These are phyloP conservation scores for Apiospora sp. DNA, from an alignment of 2,329 filamentous ascomycete genomes.

Conservation along the genomic window DNA sequence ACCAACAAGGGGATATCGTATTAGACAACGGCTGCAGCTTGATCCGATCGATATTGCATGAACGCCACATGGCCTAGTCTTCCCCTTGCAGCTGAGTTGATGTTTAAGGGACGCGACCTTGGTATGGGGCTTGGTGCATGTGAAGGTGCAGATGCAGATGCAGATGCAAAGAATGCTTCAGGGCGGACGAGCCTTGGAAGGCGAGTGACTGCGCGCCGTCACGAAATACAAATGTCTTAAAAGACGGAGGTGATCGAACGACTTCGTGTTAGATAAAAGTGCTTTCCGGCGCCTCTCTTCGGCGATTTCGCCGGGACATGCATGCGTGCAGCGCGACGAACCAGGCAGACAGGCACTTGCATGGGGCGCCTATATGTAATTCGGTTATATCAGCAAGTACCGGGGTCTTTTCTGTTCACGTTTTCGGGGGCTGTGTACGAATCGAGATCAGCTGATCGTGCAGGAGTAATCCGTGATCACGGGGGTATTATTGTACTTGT, in stretches of 20 bases:
- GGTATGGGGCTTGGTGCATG: too few relatives aligned
- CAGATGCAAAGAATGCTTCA: not conserved
- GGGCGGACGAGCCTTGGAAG: not conserved
- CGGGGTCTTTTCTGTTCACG: not conserved
- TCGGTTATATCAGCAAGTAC: not conserved
- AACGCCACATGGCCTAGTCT: too few relatives aligned
- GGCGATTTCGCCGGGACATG: not conserved
- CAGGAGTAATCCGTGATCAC: not conserved
- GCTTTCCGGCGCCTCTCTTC: not conserved
- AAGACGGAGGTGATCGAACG: not conserved
- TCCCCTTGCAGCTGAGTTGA: not conserved
- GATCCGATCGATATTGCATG: too few relatives aligned
- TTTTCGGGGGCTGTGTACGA: not conserved
- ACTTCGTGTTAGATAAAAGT: not conserved
- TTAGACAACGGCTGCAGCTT: not conserved
- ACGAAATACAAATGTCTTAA: not conserved
- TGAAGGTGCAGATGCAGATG: too few relatives aligned
- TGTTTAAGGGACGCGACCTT: not conserved
- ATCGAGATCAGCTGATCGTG: not conserved
- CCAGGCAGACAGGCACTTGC: not conserved
- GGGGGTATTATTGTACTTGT: not conserved
- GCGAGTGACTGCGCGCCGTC: not conserved
- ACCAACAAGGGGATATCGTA: not conserved
- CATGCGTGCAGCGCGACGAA: not conserved
- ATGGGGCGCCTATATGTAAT: not conserved